Base-by-base conservation (phyloP, 1,284 basidiomycete genomes). In the Malassezia japonica region DNA sequence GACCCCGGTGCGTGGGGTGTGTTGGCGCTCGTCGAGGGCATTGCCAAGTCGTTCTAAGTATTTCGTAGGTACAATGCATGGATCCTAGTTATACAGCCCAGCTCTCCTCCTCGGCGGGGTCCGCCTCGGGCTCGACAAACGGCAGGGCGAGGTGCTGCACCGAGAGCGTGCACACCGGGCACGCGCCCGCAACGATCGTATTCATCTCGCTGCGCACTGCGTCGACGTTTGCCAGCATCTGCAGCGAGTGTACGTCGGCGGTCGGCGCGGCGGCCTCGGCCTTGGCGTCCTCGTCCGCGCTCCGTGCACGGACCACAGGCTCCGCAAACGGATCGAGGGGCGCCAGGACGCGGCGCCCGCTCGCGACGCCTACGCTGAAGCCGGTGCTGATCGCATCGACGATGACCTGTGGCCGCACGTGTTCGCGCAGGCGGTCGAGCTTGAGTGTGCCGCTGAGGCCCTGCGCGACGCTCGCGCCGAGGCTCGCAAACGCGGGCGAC, bases 1-100 rank as follows among this genome's bases (percentile, higher is more conserved):
- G 80, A 81, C 70, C 80, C 79, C 31, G 79, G 79, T 13, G 79
- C 79, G 8, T 79, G 76, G 76, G 79, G 79, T 43, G 72, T 81
- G 42, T 74, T 72, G 51, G 74, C 74, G 9, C 60, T 79, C 32
- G 58, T 65, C 28, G 60, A 69, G 40, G 72, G 72, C 24, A 48
- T 74, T 13, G 53, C 52, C 24, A 59, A 72, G 66, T 62, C 28
- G 31, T 42, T 28, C 25, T 42, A 42, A 20, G 18, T 12, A 31
- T 42, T 15, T 5, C 18, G 15, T 21, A 40, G 13, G n/a, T 39
- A 31, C 32, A 24, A 43, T 21, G 23, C 6, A 7, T n/a, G 6
- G 13, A 33, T 41, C 6, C n/a, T 9, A n/a, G 31, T 15, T 38
- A 65, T 15, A 65, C 39, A 1, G 60, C 50, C 65, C 63, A 67